Evolutionary conservation across 768 basidiomycete species (phyloP), one percentile per base, ranked within the genome.

Genomic region (Gymnopilus junonius): DNA sequence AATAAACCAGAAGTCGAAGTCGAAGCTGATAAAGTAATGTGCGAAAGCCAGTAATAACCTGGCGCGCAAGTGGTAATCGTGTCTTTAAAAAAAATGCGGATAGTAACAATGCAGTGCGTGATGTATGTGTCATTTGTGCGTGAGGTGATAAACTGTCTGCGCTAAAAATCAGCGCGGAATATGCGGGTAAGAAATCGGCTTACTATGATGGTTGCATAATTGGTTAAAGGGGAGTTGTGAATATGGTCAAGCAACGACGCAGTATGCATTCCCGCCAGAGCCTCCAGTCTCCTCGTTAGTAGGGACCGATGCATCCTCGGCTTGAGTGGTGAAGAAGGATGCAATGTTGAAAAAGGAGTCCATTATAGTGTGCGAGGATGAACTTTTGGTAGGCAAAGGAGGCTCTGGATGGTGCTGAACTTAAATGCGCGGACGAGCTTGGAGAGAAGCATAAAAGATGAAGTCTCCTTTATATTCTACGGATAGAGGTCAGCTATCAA

Each of bases 281-380:
- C 55, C 35, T 4, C 58, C 58, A 53, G 17, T 48, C 20, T 63
- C 62, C 27, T 58, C 48, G 25, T 63, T 45, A 27, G 42, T 43
- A 15, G 62, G 62, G 14, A 59, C 23, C 15, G 56, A 27, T 8
- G 55, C 45, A 40, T 69, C 67, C 63, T 72, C 69, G 27, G 42
- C 32, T 34, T 66, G 46, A 42, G 58, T 51, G 42, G 37, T 50
- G 50, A 55, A 57, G 48, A 61, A 59, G 59, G 65, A 61, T 51
- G 56, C 20, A 55, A 70, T 63, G 48, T 48, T 59, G 34, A 66
- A 60, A 65, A 72, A 72, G 54, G 69, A 59, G 59, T 72, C 71
- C 71, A 72, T 72, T 61, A 53, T 50, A 21, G 23, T 15, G 25
- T 8, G 45, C 27, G 45, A 48, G 45, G 45, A 48, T 48, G 45